Percentiles rank a stretch among this genome's conserved stretches.
phyloP scores from a whole-genome alignment of 2,329 filamentous ascomycete genomes.

The Penicillium crustosum region DNA sequence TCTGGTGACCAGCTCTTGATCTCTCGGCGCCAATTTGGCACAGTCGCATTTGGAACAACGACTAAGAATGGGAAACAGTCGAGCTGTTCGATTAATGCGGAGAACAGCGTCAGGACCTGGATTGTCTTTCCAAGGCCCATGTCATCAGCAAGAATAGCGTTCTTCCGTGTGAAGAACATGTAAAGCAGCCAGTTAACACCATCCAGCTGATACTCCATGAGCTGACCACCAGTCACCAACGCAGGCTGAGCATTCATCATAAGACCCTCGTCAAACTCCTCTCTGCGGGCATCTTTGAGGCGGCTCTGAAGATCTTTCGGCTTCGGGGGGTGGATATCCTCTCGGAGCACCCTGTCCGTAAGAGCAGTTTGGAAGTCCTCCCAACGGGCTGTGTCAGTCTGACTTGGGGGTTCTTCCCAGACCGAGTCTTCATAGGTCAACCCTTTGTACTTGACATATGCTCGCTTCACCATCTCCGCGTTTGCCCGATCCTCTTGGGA shows the following conservation, averaged over 20 bases:
- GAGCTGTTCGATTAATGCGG: constrained; percentile 67
- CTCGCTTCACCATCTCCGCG: constrained; percentile 68
- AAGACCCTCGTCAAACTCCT: constrained; percentile 64
- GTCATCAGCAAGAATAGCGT: constrained; percentile 90
- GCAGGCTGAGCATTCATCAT: constrained; percentile 71
- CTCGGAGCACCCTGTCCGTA: constrained; percentile 77
- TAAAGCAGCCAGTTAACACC: constrained; percentile 94
- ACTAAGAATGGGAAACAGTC: constrained; percentile 88
- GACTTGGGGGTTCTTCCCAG: constrained; percentile 77
- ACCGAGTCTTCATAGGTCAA: constrained; percentile 86
- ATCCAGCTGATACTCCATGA: constrained; percentile 93
- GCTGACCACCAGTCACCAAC: constrained; percentile 70
- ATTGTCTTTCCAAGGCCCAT: constrained; percentile 99
- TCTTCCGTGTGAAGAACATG: constrained; percentile 79
- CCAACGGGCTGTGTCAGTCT: constrained; percentile 65
- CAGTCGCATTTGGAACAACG: constrained; percentile 91
- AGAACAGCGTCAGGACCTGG: constrained; percentile 81
- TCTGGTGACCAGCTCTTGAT: constrained; percentile 90
- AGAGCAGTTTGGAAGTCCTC: constrained; percentile 80
- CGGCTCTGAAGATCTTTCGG: constrained; percentile 62
- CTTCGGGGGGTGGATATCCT: constrained; percentile 65
- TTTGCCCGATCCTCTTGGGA: constrained; percentile 67
- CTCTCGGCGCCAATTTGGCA: constrained; percentile 95
- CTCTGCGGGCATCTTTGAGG: constrained; percentile 64
- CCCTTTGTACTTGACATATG: constrained; percentile 89